phyloP scores from a whole-genome alignment of 129 eudicot genomes.

The Ambrosia trifida region DNA sequence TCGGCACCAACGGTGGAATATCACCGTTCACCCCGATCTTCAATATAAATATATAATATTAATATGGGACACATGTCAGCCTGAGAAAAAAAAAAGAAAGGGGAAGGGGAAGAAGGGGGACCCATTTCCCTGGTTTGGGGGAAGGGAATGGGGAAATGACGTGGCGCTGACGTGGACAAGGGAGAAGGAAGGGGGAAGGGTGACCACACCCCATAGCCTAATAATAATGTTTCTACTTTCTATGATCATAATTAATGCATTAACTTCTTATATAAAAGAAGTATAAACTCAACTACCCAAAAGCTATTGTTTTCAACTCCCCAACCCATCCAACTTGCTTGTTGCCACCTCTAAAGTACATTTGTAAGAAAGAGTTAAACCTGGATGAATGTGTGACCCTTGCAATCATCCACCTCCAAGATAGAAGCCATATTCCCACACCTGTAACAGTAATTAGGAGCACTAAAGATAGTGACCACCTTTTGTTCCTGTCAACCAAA shows the following conservation, averaged over 20 bases:
- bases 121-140: no score
- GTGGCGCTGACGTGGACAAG: no score
- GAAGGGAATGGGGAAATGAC: no score
- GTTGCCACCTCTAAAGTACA: neutral
- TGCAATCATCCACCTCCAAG: constrained; percentile 94
- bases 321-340: neutral
- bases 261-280: neutral
- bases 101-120: no score
- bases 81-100: no score
- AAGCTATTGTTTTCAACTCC: neutral
- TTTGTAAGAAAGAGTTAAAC: constrained; percentile 29
- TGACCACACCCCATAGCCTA: no score
- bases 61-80: no score
- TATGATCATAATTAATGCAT: neutral
- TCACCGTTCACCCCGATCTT: no score
- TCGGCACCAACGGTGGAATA: no score
- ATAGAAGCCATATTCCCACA: constrained; percentile 99
- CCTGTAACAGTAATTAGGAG: constrained; percentile 92
- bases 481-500: constrained; percentile 72
- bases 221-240: neutral
- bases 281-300: neutral
- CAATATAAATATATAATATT: no score
- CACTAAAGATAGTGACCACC: constrained; percentile 94
- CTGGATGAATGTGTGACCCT: constrained; percentile 85
- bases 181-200: no score